These are phyloP conservation scores for Histomonas meleagridis DNA, from an alignment of 208 protist species.

Conservation along the genomic window DNA sequence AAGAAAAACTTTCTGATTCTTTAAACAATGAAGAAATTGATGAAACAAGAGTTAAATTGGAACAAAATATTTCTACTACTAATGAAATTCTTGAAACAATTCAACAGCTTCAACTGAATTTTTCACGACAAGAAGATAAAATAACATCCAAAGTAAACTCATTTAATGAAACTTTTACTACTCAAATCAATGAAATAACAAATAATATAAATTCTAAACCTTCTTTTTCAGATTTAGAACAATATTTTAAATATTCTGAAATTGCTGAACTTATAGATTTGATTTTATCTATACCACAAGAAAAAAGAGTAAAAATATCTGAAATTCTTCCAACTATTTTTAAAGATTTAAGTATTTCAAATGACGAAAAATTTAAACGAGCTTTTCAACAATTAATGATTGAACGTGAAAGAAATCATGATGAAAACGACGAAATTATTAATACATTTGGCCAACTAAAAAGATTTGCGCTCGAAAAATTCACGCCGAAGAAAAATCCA, in stretches of 20 bases:
- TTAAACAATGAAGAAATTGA: no score
- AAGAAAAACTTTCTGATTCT: no score
- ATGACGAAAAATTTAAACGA: not conserved
- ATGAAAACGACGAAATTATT: not conserved
- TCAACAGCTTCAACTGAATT: not conserved
- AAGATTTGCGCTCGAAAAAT: not conserved
- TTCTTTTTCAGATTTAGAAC: not conserved
- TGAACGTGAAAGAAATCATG: not conserved
- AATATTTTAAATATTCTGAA: not conserved
- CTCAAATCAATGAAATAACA: not conserved
- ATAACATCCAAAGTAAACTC: not conserved
- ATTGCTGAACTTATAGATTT: not conserved
- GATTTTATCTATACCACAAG: not conserved
- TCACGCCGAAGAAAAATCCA: no score
- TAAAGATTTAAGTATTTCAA: not conserved
- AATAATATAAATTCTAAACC: not conserved
- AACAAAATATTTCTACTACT: not conserved
- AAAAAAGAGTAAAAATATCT: not conserved
- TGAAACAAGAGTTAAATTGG: not conserved
- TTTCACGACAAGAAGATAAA: not conserved
- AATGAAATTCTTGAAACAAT: not conserved
- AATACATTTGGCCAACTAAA: not conserved
- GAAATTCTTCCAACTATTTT: conserved; percentile 7
- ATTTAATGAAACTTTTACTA: not conserved
- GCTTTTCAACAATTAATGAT: not conserved